Base-by-base conservation (phyloP, 495 filamentous ascomycete species). In the Diplogelasinospora grovesii region DNA sequence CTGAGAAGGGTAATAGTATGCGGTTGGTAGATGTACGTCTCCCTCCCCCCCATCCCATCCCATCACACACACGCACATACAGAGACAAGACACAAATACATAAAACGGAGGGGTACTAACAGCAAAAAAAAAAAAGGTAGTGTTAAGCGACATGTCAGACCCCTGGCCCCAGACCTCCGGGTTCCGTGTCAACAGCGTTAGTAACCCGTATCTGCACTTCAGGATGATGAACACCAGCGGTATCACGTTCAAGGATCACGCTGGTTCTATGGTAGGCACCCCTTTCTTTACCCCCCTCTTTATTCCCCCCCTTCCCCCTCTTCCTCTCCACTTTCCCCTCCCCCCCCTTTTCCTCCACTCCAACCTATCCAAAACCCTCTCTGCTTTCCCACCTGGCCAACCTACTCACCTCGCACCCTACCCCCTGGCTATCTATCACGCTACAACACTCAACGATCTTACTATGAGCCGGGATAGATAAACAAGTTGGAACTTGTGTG, bases 151-250 rank as follows among this genome's bases (percentile, higher is more conserved):
- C 81, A 98, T 98, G 92, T 98, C 78, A 69, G 90, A 73, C 69
- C 89, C 92, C 85, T 95, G 87, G 88, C 64, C 73, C 49, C 82
- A 85, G 70, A 79, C 75, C 22, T 74, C 75, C 53, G 83, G 83
- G 27, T 87, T 82, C 66, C 82, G 78, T 70, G 81, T 82, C 66
- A 85, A 75, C 65, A 92, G 80, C 68, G 73, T 96, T 72, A 92
- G 80, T 89, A 74, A 88, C 73, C 86, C 89, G 36, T 89, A 89
- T 77, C 59, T n/a, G n/a, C n/a, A n/a, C n/a, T n/a, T 59, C 69
- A 98, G 92, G 92, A 83, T 98, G 87, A 95, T 95, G 88, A 96
- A 97, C 65, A 94, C 89, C 35, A 95, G 85, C 62, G 92, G 92
- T 26, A 81, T 87, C 45, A 59, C 55, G 13, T 87, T 93, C 60